Base-by-base conservation (phyloP, 2,329 filamentous ascomycete genomes). In the Verticillium nubilum region DNA sequence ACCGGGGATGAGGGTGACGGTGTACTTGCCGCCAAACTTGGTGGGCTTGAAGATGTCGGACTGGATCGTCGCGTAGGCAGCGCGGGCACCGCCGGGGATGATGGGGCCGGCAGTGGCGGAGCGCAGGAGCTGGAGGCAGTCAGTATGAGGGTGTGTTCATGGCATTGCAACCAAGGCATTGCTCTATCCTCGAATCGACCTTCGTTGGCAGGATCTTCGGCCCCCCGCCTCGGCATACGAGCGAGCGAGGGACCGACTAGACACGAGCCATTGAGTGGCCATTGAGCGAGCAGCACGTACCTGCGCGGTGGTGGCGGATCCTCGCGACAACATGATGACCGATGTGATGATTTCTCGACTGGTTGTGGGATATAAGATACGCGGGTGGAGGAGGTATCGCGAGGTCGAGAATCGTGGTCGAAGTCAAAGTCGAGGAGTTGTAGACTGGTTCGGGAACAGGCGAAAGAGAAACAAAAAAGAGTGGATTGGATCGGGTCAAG, bases 11-110 rank as follows among this genome's bases (percentile, higher is more conserved):
- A 99, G 85, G 66, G 94, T 97, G 70, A 97, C 94, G 37, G 95
- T 99, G 86, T 98, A 99, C 83, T 98, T 99, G 81, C 94, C 92
- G 76, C 95, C 95, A 78, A 93, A 98, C 85, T 98, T 95, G 81
- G 94, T 92, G 69, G 93, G 93, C 86, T 97, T 97, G 86, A 98
- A 97, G 79, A 98, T 94, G 79, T 98, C 95, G 75, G 90, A 90
- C 78, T 92, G 87, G 69, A 97, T 83, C 65, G 91, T 96, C 69
- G 92, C 91, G 75, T 92, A 88, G 69, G 79, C 78, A 31, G 56
- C 56, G 73, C 83, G 82, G 61, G 78, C 74, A 12, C 37, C 37
- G 66, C 73, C 71, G 64, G 73, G 68, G 55, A 69, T 68, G 68
- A 73, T 70, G 67, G 76, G 75, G 69, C 74, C 70, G 66, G 80